Base-by-base conservation (phyloP, 192 early-diverging fungal genomes). In the Rhizophagus clarus region DNA sequence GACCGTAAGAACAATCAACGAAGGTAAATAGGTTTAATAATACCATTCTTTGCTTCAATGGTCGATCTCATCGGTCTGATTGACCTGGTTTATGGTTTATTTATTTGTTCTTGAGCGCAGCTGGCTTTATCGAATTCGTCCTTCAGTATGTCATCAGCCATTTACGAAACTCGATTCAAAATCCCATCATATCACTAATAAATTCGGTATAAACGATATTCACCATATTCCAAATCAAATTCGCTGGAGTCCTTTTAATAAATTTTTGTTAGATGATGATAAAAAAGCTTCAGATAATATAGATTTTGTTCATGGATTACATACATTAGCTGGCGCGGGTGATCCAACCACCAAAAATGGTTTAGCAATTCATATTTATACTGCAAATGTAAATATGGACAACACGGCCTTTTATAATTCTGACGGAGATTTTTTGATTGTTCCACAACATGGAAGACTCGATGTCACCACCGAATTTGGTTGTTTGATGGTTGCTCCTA, bases 61-160 rank as follows among this genome's bases (percentile, higher is more conserved):
- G 3, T 45, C 14, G 26, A 8, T 40, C 37, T 40, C 6, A 40
- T 40, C 37, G 37, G 37, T 40, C 37, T 40, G 6, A 24, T 37
- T 1, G 3, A 12, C 28, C 45, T 22, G 61, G 15, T 34, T 29
- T 24, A 45, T 29, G 42, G 11, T 45, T 56, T 75, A 29, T 37
- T 12, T 56, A 26, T 47, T 29, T 15, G 11, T 37, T 60, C 24
- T 20, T 20, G 20, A 73, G 28, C 61, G 24, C 82, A 94, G 92
- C 75, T 99, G 97, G 97, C 84, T 99, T 42, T 99, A 99, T 84
- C 95, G 97, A 80, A 95, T 99, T 83, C 94, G 90, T 32, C 96
- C 97, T 20, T 95, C 96, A 0, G 96, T 95, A 29, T 87, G 89
- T 75, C 97, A 99, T 73, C 82, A 80, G 4, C 96, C 96, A 2